phyloP scores from a whole-genome alignment of 2,329 filamentous ascomycete species.

The Epichloe coenophiala region DNA sequence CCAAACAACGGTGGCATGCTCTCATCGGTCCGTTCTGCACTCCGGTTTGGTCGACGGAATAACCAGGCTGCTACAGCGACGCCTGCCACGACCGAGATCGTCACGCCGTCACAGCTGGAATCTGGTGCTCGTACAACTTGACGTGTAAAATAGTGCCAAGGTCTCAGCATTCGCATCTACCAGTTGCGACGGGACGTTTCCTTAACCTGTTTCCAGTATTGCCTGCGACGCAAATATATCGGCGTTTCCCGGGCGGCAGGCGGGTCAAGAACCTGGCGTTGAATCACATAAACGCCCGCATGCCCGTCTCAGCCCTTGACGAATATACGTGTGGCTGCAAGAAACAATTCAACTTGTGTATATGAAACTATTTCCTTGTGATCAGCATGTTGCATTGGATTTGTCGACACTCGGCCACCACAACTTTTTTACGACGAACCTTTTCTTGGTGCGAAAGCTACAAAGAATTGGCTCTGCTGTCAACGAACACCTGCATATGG shows the following conservation, averaged over 20 bases:
- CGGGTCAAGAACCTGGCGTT: not conserved
- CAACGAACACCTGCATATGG: too few relatives aligned
- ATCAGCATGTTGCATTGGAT: not conserved
- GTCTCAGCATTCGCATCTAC: not conserved
- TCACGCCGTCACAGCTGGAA: constrained; percentile 35
- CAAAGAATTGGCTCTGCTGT: too few relatives aligned
- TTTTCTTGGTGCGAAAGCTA: too few relatives aligned
- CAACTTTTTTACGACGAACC: not conserved
- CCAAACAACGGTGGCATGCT: constrained; percentile 13
- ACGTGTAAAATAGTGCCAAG: not conserved
- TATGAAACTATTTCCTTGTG: not conserved
- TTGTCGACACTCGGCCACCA: not conserved
- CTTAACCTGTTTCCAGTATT: too few relatives aligned
- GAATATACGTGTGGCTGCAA: not conserved
- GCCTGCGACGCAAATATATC: not conserved
- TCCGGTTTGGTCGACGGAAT: constrained; percentile 19
- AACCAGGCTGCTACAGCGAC: constrained; percentile 8
- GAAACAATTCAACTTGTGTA: not conserved
- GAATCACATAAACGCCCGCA: not conserved
- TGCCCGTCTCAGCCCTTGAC: not conserved
- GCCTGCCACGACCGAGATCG: constrained; percentile 9
- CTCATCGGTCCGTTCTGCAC: constrained; percentile 18
- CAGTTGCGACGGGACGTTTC: not conserved
- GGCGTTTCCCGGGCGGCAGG: not conserved
- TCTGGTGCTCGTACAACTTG: constrained; percentile 22